Evolutionary conservation across 495 filamentous ascomycete genomes (phyloP).

Genomic region (Aspergillus cavernicola): DNA sequence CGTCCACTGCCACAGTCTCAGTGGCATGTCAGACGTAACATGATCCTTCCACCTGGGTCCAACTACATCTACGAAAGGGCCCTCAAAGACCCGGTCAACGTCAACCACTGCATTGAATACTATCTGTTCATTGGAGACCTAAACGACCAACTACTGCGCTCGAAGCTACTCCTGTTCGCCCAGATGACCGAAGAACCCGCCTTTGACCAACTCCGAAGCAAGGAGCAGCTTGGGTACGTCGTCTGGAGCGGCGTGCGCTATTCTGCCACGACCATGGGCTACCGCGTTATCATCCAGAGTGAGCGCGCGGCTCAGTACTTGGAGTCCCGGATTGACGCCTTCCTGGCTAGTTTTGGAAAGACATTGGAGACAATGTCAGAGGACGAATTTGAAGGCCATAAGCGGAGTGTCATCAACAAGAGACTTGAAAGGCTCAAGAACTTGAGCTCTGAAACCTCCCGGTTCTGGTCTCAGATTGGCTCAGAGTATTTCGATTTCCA

Average conservation of each 20-base stretch:
- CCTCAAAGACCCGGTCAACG: conserved; percentile 84
- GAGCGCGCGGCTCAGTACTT: conserved; percentile 80
- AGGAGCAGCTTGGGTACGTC: conserved; percentile 96
- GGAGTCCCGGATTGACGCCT: conserved; percentile 81
- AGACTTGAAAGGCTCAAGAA: conserved; percentile 91
- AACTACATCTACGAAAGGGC: conserved; percentile 78
- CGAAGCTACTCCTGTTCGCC: conserved; percentile 77
- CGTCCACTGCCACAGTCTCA: conserved; percentile 70
- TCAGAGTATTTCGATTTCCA: conserved; percentile 89
- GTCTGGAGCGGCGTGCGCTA: conserved; percentile 78
- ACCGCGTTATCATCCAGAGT: conserved; percentile 90
- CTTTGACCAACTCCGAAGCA: conserved; percentile 91
- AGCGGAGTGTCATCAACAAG: conserved; percentile 84
- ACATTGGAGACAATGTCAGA: conserved; percentile 72
- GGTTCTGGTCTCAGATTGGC: conserved; percentile 81
- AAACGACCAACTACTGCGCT: conserved; percentile 59
- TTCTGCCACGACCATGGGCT: conserved; percentile 70
- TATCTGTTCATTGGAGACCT: conserved; percentile 75
- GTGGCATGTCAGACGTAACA: conserved; percentile 71
- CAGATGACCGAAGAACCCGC: conserved; percentile 90
- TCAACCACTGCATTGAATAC: conserved; percentile 97
- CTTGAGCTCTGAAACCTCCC: conserved; percentile 73
- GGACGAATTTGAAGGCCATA: conserved; percentile 85
- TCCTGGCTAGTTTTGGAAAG: conserved; percentile 62
- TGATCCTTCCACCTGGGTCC: conserved; percentile 72